These are phyloP conservation scores for Tylopilus cervinicoccineus DNA, from an alignment of 768 basidiomycete species.

Conservation along the genomic window DNA sequence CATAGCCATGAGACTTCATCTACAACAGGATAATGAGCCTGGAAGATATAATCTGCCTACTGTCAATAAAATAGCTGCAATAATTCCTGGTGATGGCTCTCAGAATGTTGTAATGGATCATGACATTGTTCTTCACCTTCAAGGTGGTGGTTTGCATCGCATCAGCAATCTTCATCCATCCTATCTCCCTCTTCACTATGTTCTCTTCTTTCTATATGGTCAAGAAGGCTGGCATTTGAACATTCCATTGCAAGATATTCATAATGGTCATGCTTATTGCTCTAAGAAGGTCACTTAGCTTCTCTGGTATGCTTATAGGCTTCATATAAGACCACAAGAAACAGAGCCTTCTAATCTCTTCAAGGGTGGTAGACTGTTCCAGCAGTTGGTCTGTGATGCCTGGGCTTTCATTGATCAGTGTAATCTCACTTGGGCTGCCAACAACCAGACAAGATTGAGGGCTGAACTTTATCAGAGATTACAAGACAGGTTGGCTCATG, in stretches of 20 bases:
- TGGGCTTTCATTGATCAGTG: no score
- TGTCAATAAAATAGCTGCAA: slow-evolving; percentile 37
- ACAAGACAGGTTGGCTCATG: no score
- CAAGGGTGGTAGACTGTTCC: slow-evolving; percentile 27
- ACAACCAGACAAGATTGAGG: no score
- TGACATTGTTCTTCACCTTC: background rate
- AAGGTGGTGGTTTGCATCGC: background rate
- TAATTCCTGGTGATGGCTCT: slow-evolving; percentile 34
- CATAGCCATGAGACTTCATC: no score
- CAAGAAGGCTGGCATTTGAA: background rate
- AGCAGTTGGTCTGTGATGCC: no score
- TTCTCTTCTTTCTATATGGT: background rate
- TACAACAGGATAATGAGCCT: slow-evolving; percentile 17
- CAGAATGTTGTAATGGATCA: slow-evolving; percentile 7
- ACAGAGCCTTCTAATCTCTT: slow-evolving; percentile 28
- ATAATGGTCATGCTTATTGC: no score
- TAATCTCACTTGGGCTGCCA: no score
- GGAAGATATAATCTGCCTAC: slow-evolving; percentile 42
- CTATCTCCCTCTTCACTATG: slow-evolving; percentile 7
- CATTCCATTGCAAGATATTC: background rate
- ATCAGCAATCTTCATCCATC: slow-evolving; percentile 10
- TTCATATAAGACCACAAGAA: slow-evolving; percentile 4
- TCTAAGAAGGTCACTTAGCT: background rate
- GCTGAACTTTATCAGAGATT: no score
- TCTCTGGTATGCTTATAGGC: background rate